Evolutionary conservation across 202 grass and related monocot species (phyloP).

Genomic region (Setaria italica): DNA sequence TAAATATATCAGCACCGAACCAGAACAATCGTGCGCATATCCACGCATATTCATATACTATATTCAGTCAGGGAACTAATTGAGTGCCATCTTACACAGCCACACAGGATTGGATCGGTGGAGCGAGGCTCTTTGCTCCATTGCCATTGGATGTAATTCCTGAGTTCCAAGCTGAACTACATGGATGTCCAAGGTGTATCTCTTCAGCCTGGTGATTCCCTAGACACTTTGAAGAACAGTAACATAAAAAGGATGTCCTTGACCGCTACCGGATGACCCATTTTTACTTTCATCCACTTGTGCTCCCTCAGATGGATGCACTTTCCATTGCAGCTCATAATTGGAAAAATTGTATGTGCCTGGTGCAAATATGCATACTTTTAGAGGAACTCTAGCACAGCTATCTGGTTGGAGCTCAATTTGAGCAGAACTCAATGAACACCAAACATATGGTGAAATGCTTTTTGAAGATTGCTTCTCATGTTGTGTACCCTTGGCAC

Average conservation of each 20-base stretch:
- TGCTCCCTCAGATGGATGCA: conserved; percentile 40
- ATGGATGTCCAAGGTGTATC: neutral
- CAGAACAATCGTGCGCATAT: conserved; percentile 4
- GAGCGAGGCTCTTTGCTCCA: neutral
- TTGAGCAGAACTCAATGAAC: conserved; percentile 70
- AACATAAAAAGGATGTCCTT: conserved; percentile 82
- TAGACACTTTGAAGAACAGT: conserved; percentile 60
- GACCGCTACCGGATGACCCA: conserved; percentile 45
- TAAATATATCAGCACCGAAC: conserved; percentile 17
- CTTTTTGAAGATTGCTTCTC: conserved; percentile 62
- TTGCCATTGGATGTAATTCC: neutral
- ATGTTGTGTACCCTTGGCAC: conserved; percentile 47
- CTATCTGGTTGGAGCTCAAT: conserved; percentile 66
- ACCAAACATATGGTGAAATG: conserved; percentile 85
- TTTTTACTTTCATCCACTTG: conserved; percentile 46
- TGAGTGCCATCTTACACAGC: conserved; percentile 14
- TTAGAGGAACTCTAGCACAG: conserved; percentile 71
- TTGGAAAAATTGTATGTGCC: conserved; percentile 93
- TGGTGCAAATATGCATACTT: conserved; percentile 81
- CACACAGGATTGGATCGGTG: conserved; percentile 20
- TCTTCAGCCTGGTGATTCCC: conserved; percentile 12
- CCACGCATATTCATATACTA: conserved; percentile 26
- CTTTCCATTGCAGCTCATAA: conserved; percentile 90
- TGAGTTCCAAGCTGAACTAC: neutral
- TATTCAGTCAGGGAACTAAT: conserved; percentile 21